These are phyloP conservation scores for Trichosanthes truncata DNA, from an alignment of 306 rosid genomes.

Conservation along the genomic window DNA sequence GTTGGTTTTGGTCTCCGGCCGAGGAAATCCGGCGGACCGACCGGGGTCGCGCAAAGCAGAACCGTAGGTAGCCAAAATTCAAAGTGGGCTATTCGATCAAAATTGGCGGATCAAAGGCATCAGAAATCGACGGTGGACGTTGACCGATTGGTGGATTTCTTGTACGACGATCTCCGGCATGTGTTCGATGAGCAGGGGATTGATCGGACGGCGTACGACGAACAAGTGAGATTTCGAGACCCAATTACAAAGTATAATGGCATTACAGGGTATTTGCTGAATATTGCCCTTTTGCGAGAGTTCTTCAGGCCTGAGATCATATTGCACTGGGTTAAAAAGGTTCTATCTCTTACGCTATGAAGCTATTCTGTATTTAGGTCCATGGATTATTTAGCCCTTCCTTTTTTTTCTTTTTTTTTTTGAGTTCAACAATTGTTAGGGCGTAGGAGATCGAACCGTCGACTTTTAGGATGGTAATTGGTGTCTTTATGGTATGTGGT, in stretches of 20 bases:
- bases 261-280: conserved; percentile 60
- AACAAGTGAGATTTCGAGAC: conserved; percentile 56
- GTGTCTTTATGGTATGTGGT: no score
- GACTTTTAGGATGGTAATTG: no score
- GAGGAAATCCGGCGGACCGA: conserved; percentile 11
- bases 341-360: background rate
- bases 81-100: conserved; percentile 36
- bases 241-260: conserved; percentile 73
- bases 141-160: conserved; percentile 45
- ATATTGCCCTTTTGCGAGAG: conserved; percentile 55
- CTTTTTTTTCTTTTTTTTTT: no score
- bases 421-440: no score
- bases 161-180: conserved; percentile 68
- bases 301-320: conserved; percentile 48
- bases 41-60: background rate
- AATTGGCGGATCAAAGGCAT: conserved; percentile 47
- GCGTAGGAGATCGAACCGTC: no score
- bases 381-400: background rate
- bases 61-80: background rate
- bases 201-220: conserved; percentile 71
- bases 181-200: conserved; percentile 83
- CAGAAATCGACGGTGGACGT: conserved; percentile 36
- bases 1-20: conserved; percentile 19
- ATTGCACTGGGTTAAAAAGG: conserved; percentile 84
- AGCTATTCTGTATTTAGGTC: no score